Conservation (phyloP, 805 yeast species). For the Candida morakotiae region DNA sequence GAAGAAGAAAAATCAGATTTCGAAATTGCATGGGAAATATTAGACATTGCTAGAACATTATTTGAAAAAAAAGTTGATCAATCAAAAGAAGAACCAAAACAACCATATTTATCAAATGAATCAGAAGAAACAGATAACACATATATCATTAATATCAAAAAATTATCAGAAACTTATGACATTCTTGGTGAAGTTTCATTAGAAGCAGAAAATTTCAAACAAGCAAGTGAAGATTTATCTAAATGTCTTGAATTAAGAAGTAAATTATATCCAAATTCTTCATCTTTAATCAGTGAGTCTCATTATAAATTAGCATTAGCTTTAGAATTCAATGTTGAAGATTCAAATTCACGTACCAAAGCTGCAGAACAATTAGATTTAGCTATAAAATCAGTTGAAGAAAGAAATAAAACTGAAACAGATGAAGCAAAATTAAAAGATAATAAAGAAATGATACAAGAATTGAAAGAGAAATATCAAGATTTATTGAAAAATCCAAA, state of each 20-base stretch:
- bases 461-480: constrained; percentile 50
- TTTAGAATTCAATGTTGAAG: constrained; percentile 63
- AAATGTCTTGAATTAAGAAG: constrained; percentile 52
- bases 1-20: constrained; percentile 60
- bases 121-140: constrained; percentile 29
- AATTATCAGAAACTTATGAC: constrained; percentile 71
- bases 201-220: constrained; percentile 83
- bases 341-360: constrained; percentile 39
- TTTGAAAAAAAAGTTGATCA: constrained; percentile 39
- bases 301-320: constrained; percentile 80
- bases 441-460: constrained; percentile 48
- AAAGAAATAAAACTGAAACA: constrained; percentile 36
- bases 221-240: constrained; percentile 68
- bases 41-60: constrained; percentile 72
- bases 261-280: constrained; percentile 46
- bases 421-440: constrained; percentile 39
- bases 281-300: constrained; percentile 68
- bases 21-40: constrained; percentile 83
- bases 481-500: constrained; percentile 54
- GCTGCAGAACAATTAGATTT: constrained; percentile 53
- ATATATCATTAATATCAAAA: constrained; percentile 38
- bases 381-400: constrained; percentile 45
- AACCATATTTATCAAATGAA: constrained; percentile 29
- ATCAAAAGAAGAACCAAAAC: constrained; percentile 8
- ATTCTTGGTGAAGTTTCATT: constrained; percentile 84